These are phyloP conservation scores for Cryomyces minteri DNA, from an alignment of 495 filamentous ascomycete genomes.

Conservation along the genomic window DNA sequence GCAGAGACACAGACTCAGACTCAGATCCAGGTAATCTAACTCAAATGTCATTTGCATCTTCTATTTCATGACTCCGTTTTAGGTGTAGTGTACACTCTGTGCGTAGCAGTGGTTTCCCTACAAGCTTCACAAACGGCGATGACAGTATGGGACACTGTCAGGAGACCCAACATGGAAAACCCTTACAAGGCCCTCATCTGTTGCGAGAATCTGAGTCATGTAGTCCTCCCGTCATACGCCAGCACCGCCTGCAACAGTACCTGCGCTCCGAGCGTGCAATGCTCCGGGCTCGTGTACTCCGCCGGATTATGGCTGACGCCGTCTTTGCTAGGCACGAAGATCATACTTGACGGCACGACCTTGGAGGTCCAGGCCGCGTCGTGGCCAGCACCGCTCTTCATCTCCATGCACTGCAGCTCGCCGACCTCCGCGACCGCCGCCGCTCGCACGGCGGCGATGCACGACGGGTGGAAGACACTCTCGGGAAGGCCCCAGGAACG, in stretches of 20 bases:
- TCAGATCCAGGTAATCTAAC: too few relatives aligned
- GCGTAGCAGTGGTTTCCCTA: too few relatives aligned
- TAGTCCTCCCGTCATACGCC: slow-evolving; percentile 30
- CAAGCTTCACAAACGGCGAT: too few relatives aligned
- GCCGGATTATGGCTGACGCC: slow-evolving; percentile 46
- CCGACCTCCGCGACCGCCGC: slow-evolving; percentile 30
- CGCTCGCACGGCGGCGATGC: slow-evolving; percentile 41
- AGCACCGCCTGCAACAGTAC: slow-evolving; percentile 42
- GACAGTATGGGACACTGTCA: too few relatives aligned
- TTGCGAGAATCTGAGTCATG: too few relatives aligned
- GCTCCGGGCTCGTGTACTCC: slow-evolving; percentile 40
- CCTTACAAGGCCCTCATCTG: too few relatives aligned
- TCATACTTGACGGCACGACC: slow-evolving; percentile 43
- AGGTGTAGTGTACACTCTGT: too few relatives aligned
- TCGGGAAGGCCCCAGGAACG: slow-evolving; percentile 49
- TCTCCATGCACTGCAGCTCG: slow-evolving; percentile 22
- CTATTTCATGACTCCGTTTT: too few relatives aligned
- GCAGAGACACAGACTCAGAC: too few relatives aligned
- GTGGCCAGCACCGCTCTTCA: slow-evolving; percentile 39
- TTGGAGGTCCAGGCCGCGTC: slow-evolving; percentile 45
- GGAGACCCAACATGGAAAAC: too few relatives aligned
- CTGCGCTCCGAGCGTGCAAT: slow-evolving; percentile 43
- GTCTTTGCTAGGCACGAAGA: slow-evolving; percentile 47
- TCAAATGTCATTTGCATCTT: too few relatives aligned
- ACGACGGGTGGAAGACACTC: slow-evolving; percentile 39